Percentiles rank a stretch among this genome's conserved stretches.
phyloP scores from a whole-genome alignment of 108 stramenopile genomes.

The Tribonema minus region DNA sequence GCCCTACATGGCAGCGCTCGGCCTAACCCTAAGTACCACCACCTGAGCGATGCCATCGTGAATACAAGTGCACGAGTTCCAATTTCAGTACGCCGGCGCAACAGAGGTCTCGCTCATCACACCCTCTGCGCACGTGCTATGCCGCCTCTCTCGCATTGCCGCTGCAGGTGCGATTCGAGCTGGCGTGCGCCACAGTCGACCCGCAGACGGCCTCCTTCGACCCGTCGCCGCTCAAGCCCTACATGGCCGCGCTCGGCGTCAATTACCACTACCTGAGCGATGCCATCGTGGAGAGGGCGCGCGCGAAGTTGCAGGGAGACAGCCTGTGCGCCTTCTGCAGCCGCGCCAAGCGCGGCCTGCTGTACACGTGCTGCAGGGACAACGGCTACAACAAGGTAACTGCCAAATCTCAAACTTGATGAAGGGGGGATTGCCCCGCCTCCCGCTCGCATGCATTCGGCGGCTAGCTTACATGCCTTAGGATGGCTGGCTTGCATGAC shows the following conservation, averaged over 20 bases:
- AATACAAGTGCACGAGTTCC: too few relatives aligned
- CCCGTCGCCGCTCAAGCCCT: slow-evolving; percentile 91
- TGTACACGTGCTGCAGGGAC: slow-evolving; percentile 79
- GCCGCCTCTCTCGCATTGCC: too few relatives aligned
- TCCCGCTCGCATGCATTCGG: too few relatives aligned
- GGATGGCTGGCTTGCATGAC: too few relatives aligned
- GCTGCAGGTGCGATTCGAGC: slow-evolving; percentile 73
- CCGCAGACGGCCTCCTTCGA: slow-evolving; percentile 94
- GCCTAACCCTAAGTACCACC: slow-evolving; percentile 94
- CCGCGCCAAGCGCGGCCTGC: slow-evolving; percentile 95
- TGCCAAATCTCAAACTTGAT: too few relatives aligned
- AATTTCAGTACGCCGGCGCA: too few relatives aligned
- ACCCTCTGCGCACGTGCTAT: too few relatives aligned
- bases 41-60: slow-evolving; percentile 82
- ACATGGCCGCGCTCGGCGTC: slow-evolving; percentile 85
- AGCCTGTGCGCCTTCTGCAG: slow-evolving; percentile 90
- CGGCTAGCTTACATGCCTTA: too few relatives aligned
- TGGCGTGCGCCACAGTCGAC: slow-evolving; percentile 87
- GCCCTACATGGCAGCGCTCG: slow-evolving; percentile 86
- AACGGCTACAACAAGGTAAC: slow-evolving; percentile 60
- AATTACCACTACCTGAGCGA: slow-evolving; percentile 92
- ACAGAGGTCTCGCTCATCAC: too few relatives aligned
- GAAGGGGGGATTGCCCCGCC: too few relatives aligned
- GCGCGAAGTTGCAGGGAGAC: slow-evolving; percentile 73
- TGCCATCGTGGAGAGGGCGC: slow-evolving; percentile 78